These are phyloP conservation scores for Lactuca sativa DNA, from an alignment of 129 eudicot genomes.

Conservation along the genomic window DNA sequence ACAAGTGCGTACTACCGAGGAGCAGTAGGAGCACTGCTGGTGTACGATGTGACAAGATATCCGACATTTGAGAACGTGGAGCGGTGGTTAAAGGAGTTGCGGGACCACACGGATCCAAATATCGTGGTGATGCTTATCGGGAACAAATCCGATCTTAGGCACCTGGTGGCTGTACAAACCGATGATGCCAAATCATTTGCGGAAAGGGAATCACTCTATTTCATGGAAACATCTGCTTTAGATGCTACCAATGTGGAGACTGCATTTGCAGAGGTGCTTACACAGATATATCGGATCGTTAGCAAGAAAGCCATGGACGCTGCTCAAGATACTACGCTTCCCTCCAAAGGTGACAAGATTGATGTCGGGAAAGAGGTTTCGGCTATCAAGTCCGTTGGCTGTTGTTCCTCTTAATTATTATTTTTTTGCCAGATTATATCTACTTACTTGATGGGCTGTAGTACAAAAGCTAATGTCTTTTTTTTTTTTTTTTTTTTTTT, in stretches of 20 bases:
- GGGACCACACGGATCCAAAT: slow-evolving; percentile 70
- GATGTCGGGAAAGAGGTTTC: slow-evolving; percentile 65
- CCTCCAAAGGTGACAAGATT: slow-evolving; percentile 70
- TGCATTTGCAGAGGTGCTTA: slow-evolving; percentile 74
- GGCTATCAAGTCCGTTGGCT: slow-evolving; percentile 63
- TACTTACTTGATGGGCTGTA: too few species aligned
- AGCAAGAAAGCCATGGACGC: slow-evolving; percentile 70
- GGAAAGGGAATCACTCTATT: slow-evolving; percentile 52
- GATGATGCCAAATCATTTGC: slow-evolving; percentile 66
- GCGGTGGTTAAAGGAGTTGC: slow-evolving; percentile 78
- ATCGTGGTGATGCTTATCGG: slow-evolving; percentile 82
- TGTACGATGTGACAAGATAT: slow-evolving; percentile 71
- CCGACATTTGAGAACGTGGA: slow-evolving; percentile 75
- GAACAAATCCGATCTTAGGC: slow-evolving; percentile 74
- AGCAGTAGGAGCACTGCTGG: slow-evolving; percentile 73
- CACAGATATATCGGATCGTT: slow-evolving; percentile 63
- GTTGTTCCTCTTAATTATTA: slow-evolving; percentile 56
- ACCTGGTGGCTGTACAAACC: slow-evolving; percentile 63
- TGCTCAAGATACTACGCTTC: slow-evolving; percentile 53
- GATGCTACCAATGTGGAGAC: slow-evolving; percentile 68
- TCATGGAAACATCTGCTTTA: slow-evolving; percentile 81
- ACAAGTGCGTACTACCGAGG: slow-evolving; percentile 84
- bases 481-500: too few species aligned
- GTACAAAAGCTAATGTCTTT: not conserved
- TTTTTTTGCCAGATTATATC: too few species aligned